Base-by-base conservation (phyloP, 768 basidiomycete species). In the Pleurotus tuber-regium region DNA sequence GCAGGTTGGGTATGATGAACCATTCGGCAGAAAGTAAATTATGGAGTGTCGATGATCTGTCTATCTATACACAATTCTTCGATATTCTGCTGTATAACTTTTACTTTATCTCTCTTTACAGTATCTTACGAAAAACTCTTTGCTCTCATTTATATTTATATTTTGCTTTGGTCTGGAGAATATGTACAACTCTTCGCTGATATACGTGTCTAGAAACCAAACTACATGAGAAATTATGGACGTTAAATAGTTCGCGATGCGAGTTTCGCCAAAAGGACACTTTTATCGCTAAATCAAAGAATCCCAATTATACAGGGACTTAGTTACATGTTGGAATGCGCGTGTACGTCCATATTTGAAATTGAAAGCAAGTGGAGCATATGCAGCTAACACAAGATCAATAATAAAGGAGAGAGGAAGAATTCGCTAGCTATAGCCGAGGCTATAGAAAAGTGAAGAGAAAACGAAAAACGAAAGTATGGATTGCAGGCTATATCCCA, bases 1-100 rank as follows among this genome's bases (percentile, higher is more conserved):
- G 10, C 68, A 77, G 51, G 65, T 77, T 23, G 63, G 71, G 21
- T 71, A 73, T 26, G 71, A 70, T 50, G 51, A 38, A 18, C 16
- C 44, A 11, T 59, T 54, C 31, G 25, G 54, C 28, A 52, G 48
- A 24, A 43, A 26, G 35, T 26, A 33, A 24, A 54, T 4, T 11
- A 48, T 44, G 28, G 42, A 29, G 10, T 16, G 24, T 56, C 26
- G 33, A 50, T 11, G 14, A 2, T 33, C 11, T 4, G 18, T 21
- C 14, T 23, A 48, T 48, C 46, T 48, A 42, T 42, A 19, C 26
- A 7, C n/a, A 7, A n/a, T n/a, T n/a, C n/a, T n/a, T n/a, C n/a
- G n/a, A n/a, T n/a, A n/a, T n/a, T n/a, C 5, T 38, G 36, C 36
- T 38, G 36, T 38, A 38, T 18, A 7, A 8, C 19, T 14, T 18